A percentile compares a stretch with the other conserved stretches of the same genome.
Evolutionary conservation across 805 yeast genomes (phyloP).

Genomic region (Nakazawaea sp.): DNA sequence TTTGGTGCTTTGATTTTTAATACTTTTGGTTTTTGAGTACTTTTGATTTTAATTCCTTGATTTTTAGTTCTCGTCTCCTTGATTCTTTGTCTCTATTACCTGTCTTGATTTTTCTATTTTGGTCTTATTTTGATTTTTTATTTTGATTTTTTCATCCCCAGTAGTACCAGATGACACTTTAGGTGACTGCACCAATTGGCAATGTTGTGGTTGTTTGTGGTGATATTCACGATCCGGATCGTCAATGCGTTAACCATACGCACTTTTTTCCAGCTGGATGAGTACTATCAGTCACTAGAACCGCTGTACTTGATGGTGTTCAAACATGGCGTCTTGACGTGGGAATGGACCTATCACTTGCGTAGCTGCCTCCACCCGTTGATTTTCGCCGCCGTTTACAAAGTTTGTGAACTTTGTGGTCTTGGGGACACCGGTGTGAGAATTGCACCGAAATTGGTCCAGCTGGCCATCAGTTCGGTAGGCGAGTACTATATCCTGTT

Average conservation of each 20-base stretch:
- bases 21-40: not conserved
- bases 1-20: not conserved
- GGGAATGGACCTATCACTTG: slow-evolving; percentile 87
- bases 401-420: slow-evolving; percentile 23
- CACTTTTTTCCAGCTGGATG: slow-evolving; percentile 95
- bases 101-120: not conserved
- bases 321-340: slow-evolving; percentile 79
- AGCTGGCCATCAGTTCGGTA: slow-evolving; percentile 61
- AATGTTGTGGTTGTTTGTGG: not conserved
- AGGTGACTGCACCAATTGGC: not conserved
- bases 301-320: slow-evolving; percentile 76
- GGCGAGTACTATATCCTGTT: slow-evolving; percentile 60
- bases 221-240: slow-evolving; percentile 1
- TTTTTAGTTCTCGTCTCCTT: not conserved
- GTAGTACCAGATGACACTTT: no score
- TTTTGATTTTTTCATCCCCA: no score
- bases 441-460: slow-evolving; percentile 57
- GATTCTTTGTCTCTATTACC: not conserved
- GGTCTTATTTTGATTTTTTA: no score
- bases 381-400: slow-evolving; percentile 46
- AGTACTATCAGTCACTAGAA: slow-evolving; percentile 86
- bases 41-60: no score
- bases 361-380: slow-evolving; percentile 80
- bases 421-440: slow-evolving; percentile 33
- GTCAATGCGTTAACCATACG: slow-evolving; percentile 54